Evolutionary conservation across 192 early-diverging fungal genomes (phyloP).

Genomic region (Diversispora eburnea): DNA sequence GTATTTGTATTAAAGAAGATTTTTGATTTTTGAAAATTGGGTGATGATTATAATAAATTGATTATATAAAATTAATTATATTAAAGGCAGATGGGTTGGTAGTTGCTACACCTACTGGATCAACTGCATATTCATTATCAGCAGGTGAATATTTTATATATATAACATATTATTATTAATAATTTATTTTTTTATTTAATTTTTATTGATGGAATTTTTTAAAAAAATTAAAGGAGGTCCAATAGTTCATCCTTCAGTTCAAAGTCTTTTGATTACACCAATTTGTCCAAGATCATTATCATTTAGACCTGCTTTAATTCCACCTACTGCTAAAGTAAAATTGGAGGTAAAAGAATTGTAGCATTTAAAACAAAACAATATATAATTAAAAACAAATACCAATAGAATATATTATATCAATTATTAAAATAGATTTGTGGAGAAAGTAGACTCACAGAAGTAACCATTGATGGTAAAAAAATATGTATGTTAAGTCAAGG

Average conservation of each 20-base stretch:
- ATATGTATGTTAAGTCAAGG: slow-evolving; percentile 63
- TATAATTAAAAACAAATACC: neutral
- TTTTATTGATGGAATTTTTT: neutral
- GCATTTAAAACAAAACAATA: neutral
- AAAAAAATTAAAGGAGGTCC: slow-evolving; percentile 54
- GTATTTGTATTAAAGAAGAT: slow-evolving; percentile 42
- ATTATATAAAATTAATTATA: neutral
- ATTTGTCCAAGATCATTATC: slow-evolving; percentile 83
- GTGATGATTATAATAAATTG: neutral
- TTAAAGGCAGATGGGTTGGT: slow-evolving; percentile 56
- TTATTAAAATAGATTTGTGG: slow-evolving; percentile 44
- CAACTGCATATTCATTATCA: slow-evolving; percentile 86
- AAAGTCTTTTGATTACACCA: slow-evolving; percentile 68
- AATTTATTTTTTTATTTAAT: neutral
- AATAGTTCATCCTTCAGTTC: slow-evolving; percentile 76
- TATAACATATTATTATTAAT: neutral
- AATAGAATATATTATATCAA: neutral
- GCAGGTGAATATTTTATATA: slow-evolving; percentile 41
- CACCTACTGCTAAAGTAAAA: slow-evolving; percentile 59
- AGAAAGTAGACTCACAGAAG: slow-evolving; percentile 59
- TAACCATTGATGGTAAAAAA: slow-evolving; percentile 75
- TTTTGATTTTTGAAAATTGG: neutral
- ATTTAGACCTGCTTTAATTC: slow-evolving; percentile 79
- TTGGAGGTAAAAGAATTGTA: slow-evolving; percentile 45
- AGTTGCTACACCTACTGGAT: slow-evolving; percentile 86